These are phyloP conservation scores for Thozetella sp. DNA, from an alignment of 495 filamentous ascomycete species.

Conservation along the genomic window DNA sequence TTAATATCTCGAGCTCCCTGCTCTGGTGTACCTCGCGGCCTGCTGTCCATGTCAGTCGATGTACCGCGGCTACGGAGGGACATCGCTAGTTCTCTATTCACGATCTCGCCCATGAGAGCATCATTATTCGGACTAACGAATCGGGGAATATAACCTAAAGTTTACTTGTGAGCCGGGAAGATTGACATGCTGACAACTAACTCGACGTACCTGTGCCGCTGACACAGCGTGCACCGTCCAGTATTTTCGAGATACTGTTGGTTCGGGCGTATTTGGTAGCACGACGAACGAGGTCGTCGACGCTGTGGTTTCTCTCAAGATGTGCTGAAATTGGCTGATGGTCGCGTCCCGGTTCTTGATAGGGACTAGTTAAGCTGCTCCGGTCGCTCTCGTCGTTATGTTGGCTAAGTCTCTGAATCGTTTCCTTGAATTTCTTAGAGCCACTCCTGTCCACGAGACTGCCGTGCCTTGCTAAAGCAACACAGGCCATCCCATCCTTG, in stretches of 20 bases:
- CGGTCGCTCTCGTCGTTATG: slow-evolving; percentile 9
- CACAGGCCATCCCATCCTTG: slow-evolving; percentile 45
- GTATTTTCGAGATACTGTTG: background rate
- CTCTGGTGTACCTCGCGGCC: too few species aligned
- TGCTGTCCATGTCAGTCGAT: too few species aligned
- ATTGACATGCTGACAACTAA: background rate
- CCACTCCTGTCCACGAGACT: slow-evolving; percentile 39
- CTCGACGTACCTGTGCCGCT: background rate
- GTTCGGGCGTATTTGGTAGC: background rate
- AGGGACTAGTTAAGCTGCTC: slow-evolving; percentile 1
- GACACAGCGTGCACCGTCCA: background rate
- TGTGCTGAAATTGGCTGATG: background rate
- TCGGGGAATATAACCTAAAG: background rate
- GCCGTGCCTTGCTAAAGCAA: slow-evolving; percentile 41
- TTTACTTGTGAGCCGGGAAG: background rate
- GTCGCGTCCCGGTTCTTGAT: background rate
- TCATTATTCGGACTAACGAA: background rate
- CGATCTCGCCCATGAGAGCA: background rate
- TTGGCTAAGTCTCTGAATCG: slow-evolving; percentile 24
- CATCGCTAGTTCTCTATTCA: background rate
- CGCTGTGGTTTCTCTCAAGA: background rate
- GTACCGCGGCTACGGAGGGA: too few species aligned
- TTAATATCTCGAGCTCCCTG: too few species aligned
- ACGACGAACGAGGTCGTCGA: background rate
- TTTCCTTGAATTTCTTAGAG: slow-evolving; percentile 30